Evolutionary conservation across 805 yeast genomes (phyloP).

Genomic region (Pichia eremophila): DNA sequence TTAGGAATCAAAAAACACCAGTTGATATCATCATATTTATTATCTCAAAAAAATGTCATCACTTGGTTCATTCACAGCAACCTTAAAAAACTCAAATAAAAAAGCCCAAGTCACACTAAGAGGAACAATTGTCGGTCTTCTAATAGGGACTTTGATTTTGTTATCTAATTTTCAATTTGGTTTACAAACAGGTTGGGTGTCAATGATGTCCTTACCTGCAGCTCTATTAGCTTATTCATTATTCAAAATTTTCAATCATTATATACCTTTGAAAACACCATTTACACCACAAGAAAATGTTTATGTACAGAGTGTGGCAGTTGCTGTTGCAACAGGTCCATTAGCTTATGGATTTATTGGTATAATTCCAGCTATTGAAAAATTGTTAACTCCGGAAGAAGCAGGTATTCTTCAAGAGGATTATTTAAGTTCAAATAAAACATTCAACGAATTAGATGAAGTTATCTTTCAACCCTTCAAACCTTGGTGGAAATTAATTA

Average conservation of each 20-base stretch:
- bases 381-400: constrained; percentile 70
- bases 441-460: neutral
- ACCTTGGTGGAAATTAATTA: constrained; percentile 42
- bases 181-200: constrained; percentile 96
- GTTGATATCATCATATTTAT: too few species aligned
- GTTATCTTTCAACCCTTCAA: constrained; percentile 22
- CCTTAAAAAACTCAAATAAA: constrained; percentile 22
- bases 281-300: constrained; percentile 92
- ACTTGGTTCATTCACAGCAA: neutral
- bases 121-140: constrained; percentile 65
- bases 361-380: constrained; percentile 90
- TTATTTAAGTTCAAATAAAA: constrained; percentile 9
- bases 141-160: constrained; percentile 80
- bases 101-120: constrained; percentile 70
- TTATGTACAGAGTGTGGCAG: constrained; percentile 83
- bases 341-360: constrained; percentile 93
- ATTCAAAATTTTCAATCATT: constrained; percentile 47
- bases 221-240: constrained; percentile 81
- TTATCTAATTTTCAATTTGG: constrained; percentile 94
- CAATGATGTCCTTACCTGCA: constrained; percentile 96
- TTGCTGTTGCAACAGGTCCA: constrained; percentile 97
- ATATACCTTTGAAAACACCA: constrained; percentile 27
- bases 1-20: too few species aligned
- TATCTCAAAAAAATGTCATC: neutral
- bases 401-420: constrained; percentile 41